Percentiles rank a stretch among this genome's conserved stretches.
Evolutionary conservation across 306 rosid genomes (phyloP).

Genomic region (Begonia fuchsioides): DNA sequence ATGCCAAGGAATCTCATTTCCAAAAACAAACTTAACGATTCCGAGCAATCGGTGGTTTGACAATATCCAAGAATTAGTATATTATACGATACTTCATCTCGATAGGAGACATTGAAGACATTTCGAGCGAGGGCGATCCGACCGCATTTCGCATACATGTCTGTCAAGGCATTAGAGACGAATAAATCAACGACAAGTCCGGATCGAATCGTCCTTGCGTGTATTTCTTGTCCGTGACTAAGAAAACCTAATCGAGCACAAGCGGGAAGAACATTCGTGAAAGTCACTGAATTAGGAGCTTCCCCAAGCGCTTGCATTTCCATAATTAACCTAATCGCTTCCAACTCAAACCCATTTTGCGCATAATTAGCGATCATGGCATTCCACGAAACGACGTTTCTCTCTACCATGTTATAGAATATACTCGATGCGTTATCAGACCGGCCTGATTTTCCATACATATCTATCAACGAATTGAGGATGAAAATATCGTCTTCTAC

Average conservation of each 20-base stretch:
- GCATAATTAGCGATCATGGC: conserved; percentile 77
- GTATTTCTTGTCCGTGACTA: conserved; percentile 62
- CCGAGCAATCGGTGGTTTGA: conserved; percentile 39
- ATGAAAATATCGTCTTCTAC: conserved; percentile 47
- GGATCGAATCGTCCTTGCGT: conserved; percentile 38
- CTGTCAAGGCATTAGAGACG: conserved; percentile 68
- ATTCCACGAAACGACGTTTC: conserved; percentile 76
- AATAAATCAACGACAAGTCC: conserved; percentile 46
- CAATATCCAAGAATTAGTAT: conserved; percentile 65
- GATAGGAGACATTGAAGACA: conserved; percentile 45
- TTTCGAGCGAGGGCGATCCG: conserved; percentile 40
- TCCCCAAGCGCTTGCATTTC: conserved; percentile 57
- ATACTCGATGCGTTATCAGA: conserved; percentile 31
- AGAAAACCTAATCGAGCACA: conserved; percentile 60
- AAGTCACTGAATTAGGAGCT: conserved; percentile 52
- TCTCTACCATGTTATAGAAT: conserved; percentile 39
- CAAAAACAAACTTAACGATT: conserved; percentile 48
- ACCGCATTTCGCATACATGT: conserved; percentile 74
- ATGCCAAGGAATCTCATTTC: conserved; percentile 51
- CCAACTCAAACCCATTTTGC: conserved; percentile 52
- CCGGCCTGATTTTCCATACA: conserved; percentile 69
- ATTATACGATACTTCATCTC: conserved; percentile 63
- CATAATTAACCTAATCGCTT: conserved; percentile 39
- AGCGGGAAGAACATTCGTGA: conserved; percentile 81
- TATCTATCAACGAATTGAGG: conserved; percentile 64